Conservation (phyloP, 768 basidiomycete species). For the Imleria badia region DNA sequence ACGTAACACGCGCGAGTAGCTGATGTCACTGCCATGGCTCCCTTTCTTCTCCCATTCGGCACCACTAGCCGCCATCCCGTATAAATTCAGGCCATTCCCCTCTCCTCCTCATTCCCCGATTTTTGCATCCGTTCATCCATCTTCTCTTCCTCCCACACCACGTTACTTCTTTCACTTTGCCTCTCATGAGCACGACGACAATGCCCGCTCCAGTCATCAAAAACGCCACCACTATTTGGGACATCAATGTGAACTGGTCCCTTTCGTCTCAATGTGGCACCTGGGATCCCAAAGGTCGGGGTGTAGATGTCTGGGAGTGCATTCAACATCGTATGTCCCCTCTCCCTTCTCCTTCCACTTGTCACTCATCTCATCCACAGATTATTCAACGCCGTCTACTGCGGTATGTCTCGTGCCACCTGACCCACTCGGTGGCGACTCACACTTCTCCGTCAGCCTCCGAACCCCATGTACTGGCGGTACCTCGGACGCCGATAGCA, state of each 20-base stretch:
- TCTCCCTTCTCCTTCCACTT: neutral
- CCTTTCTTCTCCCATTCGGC: slow-evolving; percentile 32
- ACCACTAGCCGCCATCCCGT: slow-evolving; percentile 21
- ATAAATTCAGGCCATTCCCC: slow-evolving; percentile 27
- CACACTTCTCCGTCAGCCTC: slow-evolving; percentile 34
- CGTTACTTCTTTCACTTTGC: neutral
- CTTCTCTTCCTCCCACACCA: neutral
- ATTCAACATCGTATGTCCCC: slow-evolving; percentile 53
- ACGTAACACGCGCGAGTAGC: slow-evolving; percentile 22
- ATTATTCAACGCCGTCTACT: slow-evolving; percentile 58
- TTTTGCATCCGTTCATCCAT: slow-evolving; percentile 9
- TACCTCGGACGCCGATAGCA: slow-evolving; percentile 46
- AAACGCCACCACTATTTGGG: slow-evolving; percentile 72
- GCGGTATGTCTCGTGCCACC: slow-evolving; percentile 23
- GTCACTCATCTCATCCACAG: slow-evolving; percentile 34
- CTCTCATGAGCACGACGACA: slow-evolving; percentile 21
- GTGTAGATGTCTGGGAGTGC: slow-evolving; percentile 79
- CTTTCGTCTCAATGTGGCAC: slow-evolving; percentile 67
- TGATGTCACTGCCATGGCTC: slow-evolving; percentile 35
- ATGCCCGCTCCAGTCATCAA: slow-evolving; percentile 43
- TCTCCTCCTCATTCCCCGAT: neutral
- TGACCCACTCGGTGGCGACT: neutral
- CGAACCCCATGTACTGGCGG: slow-evolving; percentile 44
- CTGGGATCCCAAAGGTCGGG: slow-evolving; percentile 65
- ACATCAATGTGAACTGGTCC: slow-evolving; percentile 63